phyloP scores from a whole-genome alignment of 345 rosid genomes.

The Tarenaya hassleriana region DNA sequence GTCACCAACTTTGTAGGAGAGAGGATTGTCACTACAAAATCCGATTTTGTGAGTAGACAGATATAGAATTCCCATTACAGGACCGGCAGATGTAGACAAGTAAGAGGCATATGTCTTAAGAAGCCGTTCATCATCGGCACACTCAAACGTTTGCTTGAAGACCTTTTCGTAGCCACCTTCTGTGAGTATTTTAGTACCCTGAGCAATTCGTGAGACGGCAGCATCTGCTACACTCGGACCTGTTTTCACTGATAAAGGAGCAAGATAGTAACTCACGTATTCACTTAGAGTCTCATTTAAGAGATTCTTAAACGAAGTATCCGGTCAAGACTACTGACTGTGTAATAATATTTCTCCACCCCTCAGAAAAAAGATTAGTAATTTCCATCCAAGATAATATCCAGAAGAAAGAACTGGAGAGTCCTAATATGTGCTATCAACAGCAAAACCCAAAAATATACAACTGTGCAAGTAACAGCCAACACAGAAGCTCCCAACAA shows the following conservation, averaged over 20 bases:
- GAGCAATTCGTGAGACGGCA: conserved; percentile 85
- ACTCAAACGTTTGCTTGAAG: conserved; percentile 69
- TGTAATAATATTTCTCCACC: too few relatives aligned
- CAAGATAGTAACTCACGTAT: background rate
- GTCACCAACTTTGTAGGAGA: conserved; percentile 69
- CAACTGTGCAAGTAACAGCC: too few relatives aligned
- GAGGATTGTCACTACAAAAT: conserved; percentile 76
- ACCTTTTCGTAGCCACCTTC: conserved; percentile 96
- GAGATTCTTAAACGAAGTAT: background rate
- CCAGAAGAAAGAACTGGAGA: too few relatives aligned
- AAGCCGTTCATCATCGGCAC: conserved; percentile 69
- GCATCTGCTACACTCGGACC: conserved; percentile 93
- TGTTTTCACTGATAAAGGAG: conserved; percentile 62
- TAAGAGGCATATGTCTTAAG: conserved; percentile 76
- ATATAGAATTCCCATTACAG: conserved; percentile 85
- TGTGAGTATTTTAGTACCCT: conserved; percentile 81
- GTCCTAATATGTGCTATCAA: too few relatives aligned
- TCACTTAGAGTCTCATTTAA: too few relatives aligned
- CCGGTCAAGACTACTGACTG: background rate
- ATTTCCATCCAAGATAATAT: background rate
- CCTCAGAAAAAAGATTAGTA: background rate
- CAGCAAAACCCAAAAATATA: background rate
- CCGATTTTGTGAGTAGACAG: conserved; percentile 74
- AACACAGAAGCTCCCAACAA: too few relatives aligned
- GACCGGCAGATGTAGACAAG: conserved; percentile 95